phyloP scores from a whole-genome alignment of 106 monocot species.

The Dendrobium officinale region DNA sequence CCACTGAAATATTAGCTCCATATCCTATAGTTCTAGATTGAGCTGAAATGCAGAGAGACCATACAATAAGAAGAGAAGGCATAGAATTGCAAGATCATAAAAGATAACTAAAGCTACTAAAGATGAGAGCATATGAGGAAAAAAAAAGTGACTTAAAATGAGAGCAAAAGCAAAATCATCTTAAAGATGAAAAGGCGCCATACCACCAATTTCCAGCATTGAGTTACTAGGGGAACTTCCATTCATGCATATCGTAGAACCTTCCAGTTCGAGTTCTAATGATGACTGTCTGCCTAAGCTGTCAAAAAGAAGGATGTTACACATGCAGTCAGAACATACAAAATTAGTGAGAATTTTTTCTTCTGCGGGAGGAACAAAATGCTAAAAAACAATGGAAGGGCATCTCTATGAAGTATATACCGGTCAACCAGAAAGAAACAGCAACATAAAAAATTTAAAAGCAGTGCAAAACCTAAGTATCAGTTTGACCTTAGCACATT shows the following conservation, averaged over 20 bases:
- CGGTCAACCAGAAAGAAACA: background rate
- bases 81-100: background rate
- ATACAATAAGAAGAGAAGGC: background rate
- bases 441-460: background rate
- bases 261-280: background rate
- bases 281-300: background rate
- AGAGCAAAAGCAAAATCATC: background rate
- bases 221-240: background rate
- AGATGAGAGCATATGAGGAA: background rate
- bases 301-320: constrained; percentile 4
- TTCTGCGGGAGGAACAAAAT: background rate
- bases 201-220: background rate
- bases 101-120: background rate
- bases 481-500: background rate
- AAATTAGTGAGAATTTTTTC: background rate
- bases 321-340: background rate
- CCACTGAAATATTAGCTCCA: constrained; percentile 25
- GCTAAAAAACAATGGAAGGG: background rate
- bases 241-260: constrained; percentile 1
- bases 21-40: constrained; percentile 27
- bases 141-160: background rate
- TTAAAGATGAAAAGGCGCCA: background rate
- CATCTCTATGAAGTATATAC: background rate
- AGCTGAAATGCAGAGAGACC: constrained; percentile 3
- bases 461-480: background rate